These are phyloP conservation scores for Whalleya microplaca DNA, from an alignment of 2,329 filamentous ascomycete species.

Conservation along the genomic window DNA sequence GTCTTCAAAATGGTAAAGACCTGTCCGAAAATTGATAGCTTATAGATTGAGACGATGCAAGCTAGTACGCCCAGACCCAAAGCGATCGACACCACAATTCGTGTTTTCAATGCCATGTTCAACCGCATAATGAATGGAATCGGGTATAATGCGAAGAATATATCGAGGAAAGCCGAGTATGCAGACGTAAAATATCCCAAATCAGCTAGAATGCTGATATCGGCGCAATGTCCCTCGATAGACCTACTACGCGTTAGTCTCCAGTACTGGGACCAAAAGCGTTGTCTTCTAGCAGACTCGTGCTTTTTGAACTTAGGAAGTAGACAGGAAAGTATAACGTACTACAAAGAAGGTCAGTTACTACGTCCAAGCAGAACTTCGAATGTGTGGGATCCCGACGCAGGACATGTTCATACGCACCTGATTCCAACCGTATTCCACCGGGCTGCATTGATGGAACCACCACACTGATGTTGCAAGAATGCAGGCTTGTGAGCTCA, in stretches of 20 bases:
- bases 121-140: constrained; percentile 33
- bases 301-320: no score
- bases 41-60: constrained; percentile 32
- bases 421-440: constrained; percentile 28
- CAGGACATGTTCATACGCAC: background rate
- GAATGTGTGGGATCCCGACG: no score
- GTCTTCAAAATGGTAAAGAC: constrained; percentile 19
- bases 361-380: no score
- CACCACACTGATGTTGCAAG: constrained; percentile 34
- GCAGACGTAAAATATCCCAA: constrained; percentile 30
- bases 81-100: constrained; percentile 24
- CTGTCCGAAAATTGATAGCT: constrained; percentile 29
- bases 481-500: constrained; percentile 35
- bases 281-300: no score
- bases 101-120: constrained; percentile 31
- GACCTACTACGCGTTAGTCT: no score
- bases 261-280: no score
- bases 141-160: constrained; percentile 34
- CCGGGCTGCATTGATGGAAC: constrained; percentile 31
- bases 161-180: constrained; percentile 33
- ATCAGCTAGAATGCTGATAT: constrained; percentile 17
- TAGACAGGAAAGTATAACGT: no score
- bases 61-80: constrained; percentile 28
- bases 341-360: no score
- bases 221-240: constrained; percentile 25